Percentiles rank a stretch among this genome's conserved stretches.
phyloP scores from a whole-genome alignment of 2,329 filamentous ascomycete genomes.

The Phaeosphaeriaceae sp. region DNA sequence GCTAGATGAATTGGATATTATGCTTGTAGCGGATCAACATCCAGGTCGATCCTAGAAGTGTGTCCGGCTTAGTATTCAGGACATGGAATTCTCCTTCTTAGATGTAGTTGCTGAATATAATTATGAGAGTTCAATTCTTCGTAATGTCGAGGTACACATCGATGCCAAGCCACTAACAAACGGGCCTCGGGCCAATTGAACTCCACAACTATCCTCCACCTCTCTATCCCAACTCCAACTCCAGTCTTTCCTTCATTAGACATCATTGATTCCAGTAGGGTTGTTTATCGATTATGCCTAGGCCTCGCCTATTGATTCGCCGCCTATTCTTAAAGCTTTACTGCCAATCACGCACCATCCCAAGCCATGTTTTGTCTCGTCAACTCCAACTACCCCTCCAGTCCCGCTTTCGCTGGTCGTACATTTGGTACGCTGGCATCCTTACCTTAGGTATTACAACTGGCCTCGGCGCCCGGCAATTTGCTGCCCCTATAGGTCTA shows the following conservation, averaged over 20 bases:
- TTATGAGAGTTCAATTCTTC: too few species aligned
- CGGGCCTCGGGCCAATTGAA: constrained; percentile 30
- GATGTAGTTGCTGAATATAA: too few species aligned
- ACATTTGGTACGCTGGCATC: constrained; percentile 41
- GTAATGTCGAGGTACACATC: not conserved
- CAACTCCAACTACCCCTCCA: constrained; percentile 23
- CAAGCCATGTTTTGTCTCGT: constrained; percentile 4
- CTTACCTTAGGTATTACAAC: constrained; percentile 31
- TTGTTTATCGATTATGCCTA: constrained; percentile 23
- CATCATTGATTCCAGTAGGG: not conserved
- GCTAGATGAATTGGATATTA: constrained; percentile 27
- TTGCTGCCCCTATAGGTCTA: constrained; percentile 32
- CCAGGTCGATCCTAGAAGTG: not conserved
- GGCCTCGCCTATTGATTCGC: constrained; percentile 20
- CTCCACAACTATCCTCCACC: constrained; percentile 1
- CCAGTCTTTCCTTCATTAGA: not conserved
- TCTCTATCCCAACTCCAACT: constrained; percentile 1
- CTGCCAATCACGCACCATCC: constrained; percentile 3
- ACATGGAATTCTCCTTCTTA: too few species aligned
- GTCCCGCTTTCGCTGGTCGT: constrained; percentile 34
- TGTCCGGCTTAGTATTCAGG: too few species aligned
- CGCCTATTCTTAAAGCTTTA: constrained; percentile 9
- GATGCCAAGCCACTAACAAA: constrained; percentile 29
- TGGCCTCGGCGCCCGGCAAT: constrained; percentile 33
- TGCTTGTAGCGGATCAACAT: constrained; percentile 29